phyloP scores from a whole-genome alignment of 1,284 basidiomycete genomes.

The Thecaphora thlaspeos region DNA sequence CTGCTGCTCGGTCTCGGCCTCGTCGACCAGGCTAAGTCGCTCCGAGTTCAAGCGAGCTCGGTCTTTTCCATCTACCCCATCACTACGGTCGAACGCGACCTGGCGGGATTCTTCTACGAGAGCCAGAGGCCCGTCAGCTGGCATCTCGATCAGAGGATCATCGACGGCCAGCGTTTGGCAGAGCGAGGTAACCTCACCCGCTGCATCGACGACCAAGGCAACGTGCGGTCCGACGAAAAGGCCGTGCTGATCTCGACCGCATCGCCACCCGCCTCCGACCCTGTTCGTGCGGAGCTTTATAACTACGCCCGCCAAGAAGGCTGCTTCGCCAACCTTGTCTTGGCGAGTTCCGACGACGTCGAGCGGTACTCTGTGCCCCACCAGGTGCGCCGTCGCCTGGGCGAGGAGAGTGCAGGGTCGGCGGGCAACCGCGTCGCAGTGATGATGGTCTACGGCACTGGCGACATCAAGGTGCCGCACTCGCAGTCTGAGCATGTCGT shows the following conservation, averaged over 20 bases:
- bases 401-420: not conserved
- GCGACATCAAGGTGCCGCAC: constrained; percentile 32
- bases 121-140: constrained; percentile 32
- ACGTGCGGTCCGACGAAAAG: constrained; percentile 2
- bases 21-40: constrained; percentile 12
- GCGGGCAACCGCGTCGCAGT: constrained; percentile 5
- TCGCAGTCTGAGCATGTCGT: constrained; percentile 33
- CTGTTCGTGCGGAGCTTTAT: constrained; percentile 33
- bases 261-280: constrained; percentile 24
- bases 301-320: constrained; percentile 41
- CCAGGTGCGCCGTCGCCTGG: constrained; percentile 6
- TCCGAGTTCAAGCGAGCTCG: constrained; percentile 17
- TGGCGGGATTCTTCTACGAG: constrained; percentile 36
- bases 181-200: constrained; percentile 18
- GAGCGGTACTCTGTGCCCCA: constrained; percentile 19
- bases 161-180: constrained; percentile 12
- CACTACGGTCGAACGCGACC: constrained; percentile 21
- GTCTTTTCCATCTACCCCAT: constrained; percentile 41
- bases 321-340: constrained; percentile 27
- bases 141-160: constrained; percentile 22
- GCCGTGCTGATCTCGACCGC: constrained; percentile 19
- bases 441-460: constrained; percentile 35
- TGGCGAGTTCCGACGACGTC: constrained; percentile 4
- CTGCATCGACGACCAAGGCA: constrained; percentile 14
- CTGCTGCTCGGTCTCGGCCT: constrained; percentile 34